Conservation (phyloP, 176 grass and related monocot species). For the Melocanna baccifera region DNA sequence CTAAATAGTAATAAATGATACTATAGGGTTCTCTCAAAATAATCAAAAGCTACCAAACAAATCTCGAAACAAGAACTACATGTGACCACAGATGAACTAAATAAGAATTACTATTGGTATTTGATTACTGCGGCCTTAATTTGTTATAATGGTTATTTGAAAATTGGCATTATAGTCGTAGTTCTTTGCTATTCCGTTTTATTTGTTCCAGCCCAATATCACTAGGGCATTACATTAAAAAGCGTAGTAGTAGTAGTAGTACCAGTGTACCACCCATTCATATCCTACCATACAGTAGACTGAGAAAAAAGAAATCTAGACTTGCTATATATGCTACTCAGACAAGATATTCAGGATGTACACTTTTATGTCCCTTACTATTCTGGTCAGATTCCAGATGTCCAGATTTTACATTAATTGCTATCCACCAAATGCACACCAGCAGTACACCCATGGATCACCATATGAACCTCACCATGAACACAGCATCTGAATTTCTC, state of each 20-base stretch:
- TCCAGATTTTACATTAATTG: conserved; percentile 21
- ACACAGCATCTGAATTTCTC: neutral
- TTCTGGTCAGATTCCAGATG: conserved; percentile 44
- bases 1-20: neutral
- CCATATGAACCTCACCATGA: neutral
- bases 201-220: neutral
- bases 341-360: conserved; percentile 41
- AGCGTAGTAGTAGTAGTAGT: neutral
- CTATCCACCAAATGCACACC: neutral
- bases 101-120: neutral
- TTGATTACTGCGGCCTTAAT: neutral
- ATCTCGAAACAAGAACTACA: too few species aligned
- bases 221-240: conserved; percentile 4
- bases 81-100: too few species aligned
- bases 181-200: neutral
- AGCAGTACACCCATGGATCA: neutral
- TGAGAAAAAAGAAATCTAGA: conserved; percentile 43
- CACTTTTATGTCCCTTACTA: conserved; percentile 46
- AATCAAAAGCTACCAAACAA: too few species aligned
- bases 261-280: conserved; percentile 27
- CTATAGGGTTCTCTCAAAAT: too few species aligned
- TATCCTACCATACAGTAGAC: conserved; percentile 28
- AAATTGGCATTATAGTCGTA: neutral
- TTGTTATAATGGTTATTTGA: neutral
- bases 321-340: conserved; percentile 33